Evolutionary conservation across 768 basidiomycete species (phyloP), one percentile per base, ranked within the genome.

Genomic region (Rhodotorula babjevae): DNA sequence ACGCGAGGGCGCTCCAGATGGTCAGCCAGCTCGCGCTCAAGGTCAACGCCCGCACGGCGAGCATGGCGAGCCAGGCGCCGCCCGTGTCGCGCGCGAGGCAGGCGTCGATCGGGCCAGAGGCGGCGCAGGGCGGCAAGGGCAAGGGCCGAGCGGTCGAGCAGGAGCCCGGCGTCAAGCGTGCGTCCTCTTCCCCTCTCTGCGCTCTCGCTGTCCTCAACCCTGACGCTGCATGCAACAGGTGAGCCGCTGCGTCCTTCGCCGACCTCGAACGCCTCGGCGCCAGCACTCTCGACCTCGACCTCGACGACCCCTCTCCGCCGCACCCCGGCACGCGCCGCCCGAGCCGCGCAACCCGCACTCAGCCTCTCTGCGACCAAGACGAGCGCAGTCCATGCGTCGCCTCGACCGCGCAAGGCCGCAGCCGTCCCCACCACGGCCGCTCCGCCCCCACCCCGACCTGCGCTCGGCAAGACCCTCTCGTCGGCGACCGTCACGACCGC

Each of bases 1-100:
- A 67, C 25, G 66, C 49, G 36, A 15, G 36, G 10, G 60, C 66
- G n/a, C 59, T 67, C 11, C 14, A 49, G 23, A 67, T 67, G 66
- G 59, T 67, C n/a, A 53, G 47, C n/a, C 66, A 67, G 58, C 50
- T 67, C 18, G 66, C 58, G 14, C 52, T 31, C 36, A 67, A 67
- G 59, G 50, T 67, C 50, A 59, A 61, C 19, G 66, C 66, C 50
- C 16, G 66, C 4, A 18, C 58, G 29, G 66, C 58, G 36, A 58
- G 58, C 16, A 5, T 31, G 25, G 18, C 1, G 3, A 67, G 65
- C 27, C 65, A 36, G 36, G 36, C 36, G 36, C 36, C 65, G 6
- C 50, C 59, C 2, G 25, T 31, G 27, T 7, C 44, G 21, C n/a
- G 55, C 16, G 15, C 18, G 18, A 46, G 25, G 14, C 9, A 4